A percentile compares a stretch with the other conserved stretches of the same genome.
Evolutionary conservation across 148 eudicot genomes (phyloP).

Genomic region (Nyssa sinensis): DNA sequence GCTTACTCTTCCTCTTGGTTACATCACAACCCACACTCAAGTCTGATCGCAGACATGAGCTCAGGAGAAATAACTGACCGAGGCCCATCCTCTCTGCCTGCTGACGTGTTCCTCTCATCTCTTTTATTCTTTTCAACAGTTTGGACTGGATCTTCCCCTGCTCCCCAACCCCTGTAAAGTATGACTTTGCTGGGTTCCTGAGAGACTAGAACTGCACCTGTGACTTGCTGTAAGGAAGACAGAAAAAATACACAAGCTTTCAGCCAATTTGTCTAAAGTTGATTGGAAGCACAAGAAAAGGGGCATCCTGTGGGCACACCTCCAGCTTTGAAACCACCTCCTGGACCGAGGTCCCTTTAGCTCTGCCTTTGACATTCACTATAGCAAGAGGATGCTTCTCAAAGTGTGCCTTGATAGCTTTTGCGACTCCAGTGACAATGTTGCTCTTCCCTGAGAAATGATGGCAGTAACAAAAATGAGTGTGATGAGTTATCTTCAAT

Average conservation of each 20-base stretch:
- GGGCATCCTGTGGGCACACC: slow-evolving; percentile 43
- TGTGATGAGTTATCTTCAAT: background rate
- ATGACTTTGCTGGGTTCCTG: slow-evolving; percentile 91
- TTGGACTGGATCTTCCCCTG: slow-evolving; percentile 32
- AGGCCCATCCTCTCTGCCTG: slow-evolving; percentile 15
- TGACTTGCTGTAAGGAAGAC: slow-evolving; percentile 63
- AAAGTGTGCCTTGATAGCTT: slow-evolving; percentile 75
- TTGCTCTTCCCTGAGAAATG: slow-evolving; percentile 68
- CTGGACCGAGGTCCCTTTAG: slow-evolving; percentile 88
- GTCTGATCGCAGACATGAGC: too few species aligned
- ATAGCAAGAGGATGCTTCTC: slow-evolving; percentile 82
- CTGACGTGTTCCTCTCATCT: slow-evolving; percentile 7
- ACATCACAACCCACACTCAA: too few species aligned
- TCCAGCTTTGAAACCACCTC: slow-evolving; percentile 77
- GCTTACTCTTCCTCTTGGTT: slow-evolving; percentile 13
- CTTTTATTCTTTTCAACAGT: slow-evolving; percentile 11
- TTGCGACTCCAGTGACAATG: slow-evolving; percentile 71
- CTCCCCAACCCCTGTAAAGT: slow-evolving; percentile 91
- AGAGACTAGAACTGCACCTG: slow-evolving; percentile 79
- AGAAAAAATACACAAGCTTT: slow-evolving; percentile 6
- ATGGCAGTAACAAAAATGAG: background rate
- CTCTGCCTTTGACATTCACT: slow-evolving; percentile 92
- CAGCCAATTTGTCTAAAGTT: slow-evolving; percentile 11
- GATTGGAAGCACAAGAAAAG: slow-evolving; percentile 1
- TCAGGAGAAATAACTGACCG: slow-evolving; percentile 56